Evolutionary conservation across 768 basidiomycete species (phyloP).

Genomic region (Hericium alpestre): DNA sequence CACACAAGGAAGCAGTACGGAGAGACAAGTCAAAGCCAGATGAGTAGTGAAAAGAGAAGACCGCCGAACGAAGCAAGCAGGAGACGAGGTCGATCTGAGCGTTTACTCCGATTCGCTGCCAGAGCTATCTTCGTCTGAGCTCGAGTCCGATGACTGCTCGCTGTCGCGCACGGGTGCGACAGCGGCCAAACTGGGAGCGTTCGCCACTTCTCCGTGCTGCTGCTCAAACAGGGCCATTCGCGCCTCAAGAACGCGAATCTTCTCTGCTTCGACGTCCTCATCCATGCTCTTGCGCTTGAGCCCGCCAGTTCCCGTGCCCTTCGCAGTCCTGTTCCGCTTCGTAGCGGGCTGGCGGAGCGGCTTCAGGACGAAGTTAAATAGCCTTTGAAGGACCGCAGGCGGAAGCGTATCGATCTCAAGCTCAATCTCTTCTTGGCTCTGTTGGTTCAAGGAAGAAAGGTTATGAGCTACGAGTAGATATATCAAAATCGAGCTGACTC

Average conservation of each 20-base stretch:
- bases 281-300: conserved; percentile 94
- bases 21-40: neutral
- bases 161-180: conserved; percentile 43
- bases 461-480: conserved; percentile 5
- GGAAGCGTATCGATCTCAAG: conserved; percentile 93
- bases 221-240: conserved; percentile 78
- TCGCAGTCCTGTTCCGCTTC: conserved; percentile 56
- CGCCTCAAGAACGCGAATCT: conserved; percentile 85
- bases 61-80: neutral
- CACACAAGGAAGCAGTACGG: conserved; percentile 4
- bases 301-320: conserved; percentile 82
- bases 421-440: conserved; percentile 97
- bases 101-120: conserved; percentile 77
- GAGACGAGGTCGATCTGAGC: neutral
- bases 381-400: conserved; percentile 73
- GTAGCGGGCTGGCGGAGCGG: conserved; percentile 50
- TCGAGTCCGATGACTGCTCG: conserved; percentile 72
- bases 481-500: conserved; percentile 25
- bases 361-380: conserved; percentile 91
- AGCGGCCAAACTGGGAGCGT: conserved; percentile 24
- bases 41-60: conserved; percentile 1
- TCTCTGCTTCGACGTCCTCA: conserved; percentile 90
- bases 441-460: conserved; percentile 14
- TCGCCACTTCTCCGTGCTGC: conserved; percentile 25
- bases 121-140: conserved; percentile 70